Conservation (phyloP, 805 yeast genomes). For the Candida broadrunensis region DNA sequence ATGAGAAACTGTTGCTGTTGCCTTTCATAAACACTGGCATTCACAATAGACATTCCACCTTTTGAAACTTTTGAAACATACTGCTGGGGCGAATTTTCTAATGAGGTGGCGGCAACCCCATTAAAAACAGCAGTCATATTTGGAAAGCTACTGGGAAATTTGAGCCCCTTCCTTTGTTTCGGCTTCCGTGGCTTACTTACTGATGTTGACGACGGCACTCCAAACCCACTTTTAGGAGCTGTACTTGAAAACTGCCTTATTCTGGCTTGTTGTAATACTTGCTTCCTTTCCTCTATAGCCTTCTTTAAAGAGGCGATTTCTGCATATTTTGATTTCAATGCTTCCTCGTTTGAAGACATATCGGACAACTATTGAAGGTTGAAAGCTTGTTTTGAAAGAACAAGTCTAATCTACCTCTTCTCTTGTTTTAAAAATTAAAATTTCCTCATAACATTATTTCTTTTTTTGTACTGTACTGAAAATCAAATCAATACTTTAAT, state of each 20-base stretch:
- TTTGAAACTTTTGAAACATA: conserved; percentile 26
- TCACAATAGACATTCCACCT: conserved; percentile 39
- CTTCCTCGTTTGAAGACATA: conserved; percentile 7
- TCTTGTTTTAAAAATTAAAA: too few relatives aligned
- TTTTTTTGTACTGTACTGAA: too few relatives aligned
- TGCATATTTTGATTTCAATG: conserved; percentile 21
- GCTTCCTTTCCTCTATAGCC: conserved; percentile 19
- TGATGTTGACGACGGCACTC: not conserved
- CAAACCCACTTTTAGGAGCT: not conserved
- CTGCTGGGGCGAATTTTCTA: conserved; percentile 6
- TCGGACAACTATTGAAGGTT: too few relatives aligned
- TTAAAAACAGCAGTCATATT: conserved; percentile 31
- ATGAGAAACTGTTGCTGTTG: conserved; percentile 5
- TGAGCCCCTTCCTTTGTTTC: not conserved
- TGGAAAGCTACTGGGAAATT: conserved; percentile 7
- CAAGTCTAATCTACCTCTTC: too few relatives aligned
- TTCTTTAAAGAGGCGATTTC: conserved; percentile 27
- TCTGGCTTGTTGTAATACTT: conserved; percentile 3
- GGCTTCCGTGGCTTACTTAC: not conserved
- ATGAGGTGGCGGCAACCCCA: conserved; percentile 2
- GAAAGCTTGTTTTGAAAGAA: too few relatives aligned
- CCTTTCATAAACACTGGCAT: conserved; percentile 23
- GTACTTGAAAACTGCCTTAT: conserved; percentile 1
- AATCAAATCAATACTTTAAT: too few relatives aligned
- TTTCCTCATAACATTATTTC: too few relatives aligned